Conservation (phyloP, 2,329 filamentous ascomycete species). For the Thelonectria discophora region DNA sequence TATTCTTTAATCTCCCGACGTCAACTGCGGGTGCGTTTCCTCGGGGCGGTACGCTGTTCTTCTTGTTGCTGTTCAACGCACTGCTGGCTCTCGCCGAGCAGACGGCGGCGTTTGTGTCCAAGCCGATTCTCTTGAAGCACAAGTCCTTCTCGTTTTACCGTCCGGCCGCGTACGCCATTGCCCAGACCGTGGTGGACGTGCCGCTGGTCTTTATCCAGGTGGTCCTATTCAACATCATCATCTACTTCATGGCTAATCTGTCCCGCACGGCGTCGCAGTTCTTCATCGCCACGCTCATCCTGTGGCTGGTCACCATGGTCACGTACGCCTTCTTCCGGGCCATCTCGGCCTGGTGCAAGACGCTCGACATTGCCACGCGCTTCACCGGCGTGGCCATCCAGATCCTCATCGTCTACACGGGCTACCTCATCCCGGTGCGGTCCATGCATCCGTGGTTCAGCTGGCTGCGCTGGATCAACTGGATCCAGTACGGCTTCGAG, state of each 20-base stretch:
- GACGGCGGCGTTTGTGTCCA: conserved; percentile 68
- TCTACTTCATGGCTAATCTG: conserved; percentile 83
- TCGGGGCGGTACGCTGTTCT: conserved; percentile 59
- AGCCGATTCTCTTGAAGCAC: conserved; percentile 75
- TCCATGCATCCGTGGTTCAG: conserved; percentile 67
- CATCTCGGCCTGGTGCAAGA: conserved; percentile 66
- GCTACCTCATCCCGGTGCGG: conserved; percentile 68
- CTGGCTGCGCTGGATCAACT: conserved; percentile 75
- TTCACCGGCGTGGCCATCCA: conserved; percentile 67
- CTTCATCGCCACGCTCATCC: conserved; percentile 71
- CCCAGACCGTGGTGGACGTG: conserved; percentile 67
- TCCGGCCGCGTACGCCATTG: conserved; percentile 64
- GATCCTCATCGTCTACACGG: conserved; percentile 73
- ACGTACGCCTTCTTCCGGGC: conserved; percentile 69
- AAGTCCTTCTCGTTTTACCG: conserved; percentile 76
- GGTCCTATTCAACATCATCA: conserved; percentile 72
- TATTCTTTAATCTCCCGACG: conserved; percentile 75
- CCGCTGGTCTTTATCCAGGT: conserved; percentile 70
- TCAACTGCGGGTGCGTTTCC: conserved; percentile 72
- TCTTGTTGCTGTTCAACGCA: conserved; percentile 62
- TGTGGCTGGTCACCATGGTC: conserved; percentile 65
- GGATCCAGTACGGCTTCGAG: conserved; percentile 75
- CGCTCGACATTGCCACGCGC: conserved; percentile 70
- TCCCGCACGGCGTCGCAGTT: conserved; percentile 72
- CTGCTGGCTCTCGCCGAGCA: conserved; percentile 81